phyloP scores from a whole-genome alignment of 2,329 filamentous ascomycete species.

The Ceratocystis ficicola region DNA sequence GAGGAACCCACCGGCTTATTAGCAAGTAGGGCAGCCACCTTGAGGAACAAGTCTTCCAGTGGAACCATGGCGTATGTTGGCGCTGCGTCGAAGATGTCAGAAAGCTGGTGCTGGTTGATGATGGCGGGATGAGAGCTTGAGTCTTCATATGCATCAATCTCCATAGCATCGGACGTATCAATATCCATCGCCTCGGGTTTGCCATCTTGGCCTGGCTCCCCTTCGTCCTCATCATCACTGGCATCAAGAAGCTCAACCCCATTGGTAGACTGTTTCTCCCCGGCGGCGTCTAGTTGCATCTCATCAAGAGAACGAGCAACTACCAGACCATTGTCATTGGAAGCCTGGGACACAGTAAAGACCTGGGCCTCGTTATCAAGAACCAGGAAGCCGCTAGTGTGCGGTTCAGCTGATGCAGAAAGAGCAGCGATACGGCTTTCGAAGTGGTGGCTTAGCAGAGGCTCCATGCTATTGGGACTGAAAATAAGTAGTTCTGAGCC shows the following conservation, averaged over 20 bases:
- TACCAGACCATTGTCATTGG: constrained; percentile 40
- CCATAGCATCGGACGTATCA: constrained; percentile 30
- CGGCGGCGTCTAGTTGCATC: constrained; percentile 36
- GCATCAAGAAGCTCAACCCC: constrained; percentile 30
- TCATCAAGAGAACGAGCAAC: constrained; percentile 46
- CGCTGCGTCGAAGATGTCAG: constrained; percentile 57
- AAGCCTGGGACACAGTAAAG: constrained; percentile 48
- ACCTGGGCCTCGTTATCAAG: constrained; percentile 67
- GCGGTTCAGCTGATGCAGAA: constrained; percentile 36
- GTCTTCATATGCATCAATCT: constrained; percentile 37
- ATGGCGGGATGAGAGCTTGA: constrained; percentile 45
- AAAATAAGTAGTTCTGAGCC: constrained; percentile 55
- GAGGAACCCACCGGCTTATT: constrained; percentile 18
- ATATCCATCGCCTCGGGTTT: constrained; percentile 20
- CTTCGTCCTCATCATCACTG: constrained; percentile 34
- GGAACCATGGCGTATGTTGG: constrained; percentile 58
- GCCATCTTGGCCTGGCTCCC: constrained; percentile 21
- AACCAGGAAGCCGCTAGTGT: constrained; percentile 54
- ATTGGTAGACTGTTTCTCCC: constrained; percentile 26
- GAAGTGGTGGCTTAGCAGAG: constrained; percentile 46
- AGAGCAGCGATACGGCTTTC: constrained; percentile 53
- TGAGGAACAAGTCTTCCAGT: constrained; percentile 64
- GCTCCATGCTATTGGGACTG: constrained; percentile 45
- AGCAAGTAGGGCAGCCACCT: constrained; percentile 46
- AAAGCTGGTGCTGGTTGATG: constrained; percentile 54